Percentiles rank a stretch among this genome's conserved stretches.
Evolutionary conservation across 2,329 filamentous ascomycete genomes (phyloP).

Genomic region (Emergomyces africanus): DNA sequence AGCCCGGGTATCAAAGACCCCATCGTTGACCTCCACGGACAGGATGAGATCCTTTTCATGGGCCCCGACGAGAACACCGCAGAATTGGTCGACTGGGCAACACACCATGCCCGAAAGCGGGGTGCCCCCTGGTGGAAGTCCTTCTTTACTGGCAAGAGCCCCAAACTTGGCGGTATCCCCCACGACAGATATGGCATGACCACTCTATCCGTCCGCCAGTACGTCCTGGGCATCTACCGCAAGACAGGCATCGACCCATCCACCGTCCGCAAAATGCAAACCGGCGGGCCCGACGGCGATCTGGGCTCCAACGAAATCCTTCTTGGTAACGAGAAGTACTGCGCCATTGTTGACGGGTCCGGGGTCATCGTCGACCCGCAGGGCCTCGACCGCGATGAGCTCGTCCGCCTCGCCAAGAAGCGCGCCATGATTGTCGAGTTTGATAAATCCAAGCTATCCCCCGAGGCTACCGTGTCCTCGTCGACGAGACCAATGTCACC

Average conservation of each 20-base stretch:
- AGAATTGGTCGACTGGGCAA: constrained; percentile 97
- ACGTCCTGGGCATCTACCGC: constrained; percentile 91
- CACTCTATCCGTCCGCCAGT: constrained; percentile 89
- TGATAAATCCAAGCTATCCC: constrained; percentile 71
- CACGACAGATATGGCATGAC: constrained; percentile 98
- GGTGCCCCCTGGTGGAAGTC: constrained; percentile 99
- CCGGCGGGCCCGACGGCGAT: constrained; percentile 91
- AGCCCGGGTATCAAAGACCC: constrained; percentile 98
- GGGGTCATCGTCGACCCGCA: constrained; percentile 90
- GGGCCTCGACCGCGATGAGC: constrained; percentile 72
- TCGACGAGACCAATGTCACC: constrained; percentile 81
- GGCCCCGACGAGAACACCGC: constrained; percentile 98
- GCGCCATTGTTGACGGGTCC: constrained; percentile 86
- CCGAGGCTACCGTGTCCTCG: constrained; percentile 77
- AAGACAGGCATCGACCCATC: constrained; percentile 83
- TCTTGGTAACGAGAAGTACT: constrained; percentile 91
- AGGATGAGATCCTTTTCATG: constrained; percentile 97
- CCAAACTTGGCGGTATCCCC: constrained; percentile 87
- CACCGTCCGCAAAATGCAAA: constrained; percentile 86
- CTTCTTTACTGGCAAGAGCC: constrained; percentile 98
- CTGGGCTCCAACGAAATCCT: constrained; percentile 96
- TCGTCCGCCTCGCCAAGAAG: constrained; percentile 69
- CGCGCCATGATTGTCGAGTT: constrained; percentile 86
- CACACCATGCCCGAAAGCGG: constrained; percentile 73
- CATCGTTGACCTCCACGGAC: constrained; percentile 87